Percentiles rank a stretch among this genome's conserved stretches.
These are phyloP conservation scores for Globisporangium carolinianum DNA, from an alignment of 352 stramenopile species.

Conservation along the genomic window DNA sequence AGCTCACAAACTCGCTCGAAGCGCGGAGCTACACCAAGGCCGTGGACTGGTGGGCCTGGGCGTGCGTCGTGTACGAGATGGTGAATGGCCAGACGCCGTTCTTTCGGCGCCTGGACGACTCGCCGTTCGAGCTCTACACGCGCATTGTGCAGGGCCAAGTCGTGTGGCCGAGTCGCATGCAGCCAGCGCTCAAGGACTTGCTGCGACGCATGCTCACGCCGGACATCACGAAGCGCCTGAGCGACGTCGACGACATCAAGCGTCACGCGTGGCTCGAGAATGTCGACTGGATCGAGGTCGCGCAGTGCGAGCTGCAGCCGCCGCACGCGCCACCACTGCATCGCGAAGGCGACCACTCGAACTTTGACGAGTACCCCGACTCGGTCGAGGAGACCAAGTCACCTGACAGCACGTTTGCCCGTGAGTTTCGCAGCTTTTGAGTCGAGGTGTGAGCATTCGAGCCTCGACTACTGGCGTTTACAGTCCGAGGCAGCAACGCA, in stretches of 20 bases:
- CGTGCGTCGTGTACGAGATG: slow-evolving; percentile 79
- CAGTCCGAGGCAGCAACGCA: too few species aligned
- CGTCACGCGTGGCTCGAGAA: slow-evolving; percentile 55
- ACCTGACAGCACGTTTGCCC: slow-evolving; percentile 17
- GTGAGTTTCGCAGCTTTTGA: slow-evolving; percentile 43
- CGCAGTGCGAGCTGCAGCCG: slow-evolving; percentile 30
- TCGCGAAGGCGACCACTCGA: slow-evolving; percentile 36
- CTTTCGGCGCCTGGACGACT: slow-evolving; percentile 70
- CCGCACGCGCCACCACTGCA: slow-evolving; percentile 37
- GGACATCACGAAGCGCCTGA: slow-evolving; percentile 40
- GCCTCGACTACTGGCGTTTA: too few species aligned
- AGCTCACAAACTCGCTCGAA: slow-evolving; percentile 52
- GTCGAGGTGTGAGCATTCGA: background rate
- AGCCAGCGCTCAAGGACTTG: slow-evolving; percentile 42
- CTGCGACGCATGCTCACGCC: slow-evolving; percentile 59
- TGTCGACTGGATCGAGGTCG: slow-evolving; percentile 59
- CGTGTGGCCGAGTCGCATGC: slow-evolving; percentile 40
- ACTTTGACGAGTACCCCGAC: slow-evolving; percentile 67
- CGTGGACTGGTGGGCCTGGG: slow-evolving; percentile 85
- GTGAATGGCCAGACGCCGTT: slow-evolving; percentile 67
- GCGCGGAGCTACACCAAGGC: slow-evolving; percentile 58
- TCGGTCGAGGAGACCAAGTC: slow-evolving; percentile 37
- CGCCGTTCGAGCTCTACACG: slow-evolving; percentile 82
- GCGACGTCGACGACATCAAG: slow-evolving; percentile 40
- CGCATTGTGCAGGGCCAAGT: slow-evolving; percentile 68